Conservation (phyloP, 192 early-diverging fungal species). For the Umbelopsis sp. region DNA sequence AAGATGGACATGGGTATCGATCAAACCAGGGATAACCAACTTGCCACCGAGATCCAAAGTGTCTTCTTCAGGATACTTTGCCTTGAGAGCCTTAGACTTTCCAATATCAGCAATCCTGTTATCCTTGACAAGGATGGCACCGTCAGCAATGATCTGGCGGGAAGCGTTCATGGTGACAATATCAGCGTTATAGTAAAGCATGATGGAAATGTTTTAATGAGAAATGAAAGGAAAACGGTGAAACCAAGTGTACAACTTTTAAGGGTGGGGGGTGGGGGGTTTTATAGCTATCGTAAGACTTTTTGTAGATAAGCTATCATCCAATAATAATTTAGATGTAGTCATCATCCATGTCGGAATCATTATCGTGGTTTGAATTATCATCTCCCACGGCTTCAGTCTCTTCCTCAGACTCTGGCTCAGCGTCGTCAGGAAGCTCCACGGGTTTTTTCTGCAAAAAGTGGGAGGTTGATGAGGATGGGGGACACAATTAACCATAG, state of each 20-base stretch:
- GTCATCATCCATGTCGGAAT: constrained; percentile 17
- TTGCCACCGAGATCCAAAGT: constrained; percentile 15
- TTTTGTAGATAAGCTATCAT: background rate
- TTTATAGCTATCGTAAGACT: too few species aligned
- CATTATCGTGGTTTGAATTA: constrained; percentile 21
- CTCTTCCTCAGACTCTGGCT: constrained; percentile 24
- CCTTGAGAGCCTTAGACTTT: constrained; percentile 20
- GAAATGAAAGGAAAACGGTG: constrained; percentile 14
- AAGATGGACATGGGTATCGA: constrained; percentile 28
- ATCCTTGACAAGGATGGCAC: constrained; percentile 20
- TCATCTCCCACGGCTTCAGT: constrained; percentile 18
- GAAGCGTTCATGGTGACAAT: constrained; percentile 28
- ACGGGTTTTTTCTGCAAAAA: constrained; percentile 10
- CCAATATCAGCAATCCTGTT: constrained; percentile 23
- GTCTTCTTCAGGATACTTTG: constrained; percentile 18
- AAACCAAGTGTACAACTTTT: background rate
- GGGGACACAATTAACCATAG: too few species aligned
- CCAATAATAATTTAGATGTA: background rate
- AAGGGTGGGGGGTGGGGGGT: background rate
- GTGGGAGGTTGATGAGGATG: background rate
- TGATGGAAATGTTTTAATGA: background rate
- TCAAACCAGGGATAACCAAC: constrained; percentile 25
- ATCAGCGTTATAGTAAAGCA: constrained; percentile 25
- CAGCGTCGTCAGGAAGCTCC: constrained; percentile 21
- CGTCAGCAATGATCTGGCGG: constrained; percentile 23